Evolutionary conservation across 306 rosid species (phyloP).

Genomic region (Cicer judaicum): DNA sequence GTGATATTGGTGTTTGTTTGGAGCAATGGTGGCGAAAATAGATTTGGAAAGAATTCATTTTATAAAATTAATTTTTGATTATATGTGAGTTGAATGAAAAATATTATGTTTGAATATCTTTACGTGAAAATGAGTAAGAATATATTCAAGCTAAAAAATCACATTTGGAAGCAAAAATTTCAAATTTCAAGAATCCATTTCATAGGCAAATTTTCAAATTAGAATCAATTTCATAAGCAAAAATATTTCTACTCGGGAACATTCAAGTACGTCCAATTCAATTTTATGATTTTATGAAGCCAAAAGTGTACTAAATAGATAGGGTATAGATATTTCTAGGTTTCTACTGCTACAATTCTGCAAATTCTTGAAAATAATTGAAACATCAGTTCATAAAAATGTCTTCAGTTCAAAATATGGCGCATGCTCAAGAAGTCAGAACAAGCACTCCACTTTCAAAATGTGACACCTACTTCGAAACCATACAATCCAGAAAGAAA

Average conservation of each 20-base stretch:
- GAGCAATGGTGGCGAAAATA: too few relatives aligned
- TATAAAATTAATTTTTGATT: not conserved
- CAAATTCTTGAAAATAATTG: slow-evolving; percentile 14
- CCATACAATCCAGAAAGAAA: slow-evolving; percentile 82
- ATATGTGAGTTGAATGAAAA: not conserved
- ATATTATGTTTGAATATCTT: not conserved
- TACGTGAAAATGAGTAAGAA: not conserved
- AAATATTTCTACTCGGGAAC: not conserved
- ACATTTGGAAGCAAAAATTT: not conserved
- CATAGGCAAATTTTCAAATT: not conserved
- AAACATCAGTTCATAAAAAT: slow-evolving; percentile 22
- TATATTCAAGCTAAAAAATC: not conserved
- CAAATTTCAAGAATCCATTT: not conserved
- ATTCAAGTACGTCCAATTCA: not conserved
- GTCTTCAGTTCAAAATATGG: slow-evolving; percentile 60
- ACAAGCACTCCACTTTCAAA: slow-evolving; percentile 49
- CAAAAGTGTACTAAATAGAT: not conserved
- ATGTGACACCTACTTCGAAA: slow-evolving; percentile 71
- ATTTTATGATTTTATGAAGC: not conserved
- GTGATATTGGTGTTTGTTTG: too few relatives aligned
- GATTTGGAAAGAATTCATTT: too few relatives aligned
- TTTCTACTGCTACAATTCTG: slow-evolving; percentile 2
- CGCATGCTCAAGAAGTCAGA: slow-evolving; percentile 47
- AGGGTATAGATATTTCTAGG: not conserved
- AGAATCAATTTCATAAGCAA: not conserved